These are phyloP conservation scores for Fusarium subtropicale DNA, from an alignment of 2,329 filamentous ascomycete species.

Conservation along the genomic window DNA sequence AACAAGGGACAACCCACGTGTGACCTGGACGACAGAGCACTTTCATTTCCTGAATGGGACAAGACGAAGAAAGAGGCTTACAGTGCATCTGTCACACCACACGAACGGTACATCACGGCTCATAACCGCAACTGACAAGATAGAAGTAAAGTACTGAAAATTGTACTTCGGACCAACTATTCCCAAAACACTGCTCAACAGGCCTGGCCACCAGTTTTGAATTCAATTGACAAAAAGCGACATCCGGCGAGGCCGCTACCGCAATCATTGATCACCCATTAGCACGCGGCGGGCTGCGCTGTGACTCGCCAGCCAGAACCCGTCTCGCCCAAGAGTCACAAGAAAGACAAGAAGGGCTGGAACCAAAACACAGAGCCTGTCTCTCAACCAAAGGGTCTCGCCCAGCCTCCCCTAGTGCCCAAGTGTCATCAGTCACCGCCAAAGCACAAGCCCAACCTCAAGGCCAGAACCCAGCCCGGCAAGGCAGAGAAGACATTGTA, in stretches of 20 bases:
- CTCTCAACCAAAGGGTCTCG: conserved; percentile 15
- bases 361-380: conserved; percentile 7
- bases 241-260: conserved; percentile 19
- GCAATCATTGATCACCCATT: conserved; percentile 36
- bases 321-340: conserved; percentile 35
- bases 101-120: conserved; percentile 30
- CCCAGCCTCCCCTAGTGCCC: conserved; percentile 33
- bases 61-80: conserved; percentile 36
- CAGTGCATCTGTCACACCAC: conserved; percentile 43
- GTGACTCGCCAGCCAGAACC: conserved; percentile 42
- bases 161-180: conserved; percentile 12
- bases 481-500: conserved; percentile 26
- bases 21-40: conserved; percentile 31
- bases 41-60: conserved; percentile 42
- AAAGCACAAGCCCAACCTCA: conserved; percentile 38
- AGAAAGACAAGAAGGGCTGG: conserved; percentile 11
- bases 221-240: conserved; percentile 30
- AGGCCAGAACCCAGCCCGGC: conserved; percentile 26
- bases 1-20: conserved; percentile 40
- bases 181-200: not conserved
- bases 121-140: conserved; percentile 17
- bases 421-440: conserved; percentile 43
- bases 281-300: conserved; percentile 28
- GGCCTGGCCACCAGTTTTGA: not conserved
- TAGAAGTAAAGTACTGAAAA: conserved; percentile 22